Conservation (phyloP, 2,329 filamentous ascomycete species). For the Thelonectria rubi region DNA sequence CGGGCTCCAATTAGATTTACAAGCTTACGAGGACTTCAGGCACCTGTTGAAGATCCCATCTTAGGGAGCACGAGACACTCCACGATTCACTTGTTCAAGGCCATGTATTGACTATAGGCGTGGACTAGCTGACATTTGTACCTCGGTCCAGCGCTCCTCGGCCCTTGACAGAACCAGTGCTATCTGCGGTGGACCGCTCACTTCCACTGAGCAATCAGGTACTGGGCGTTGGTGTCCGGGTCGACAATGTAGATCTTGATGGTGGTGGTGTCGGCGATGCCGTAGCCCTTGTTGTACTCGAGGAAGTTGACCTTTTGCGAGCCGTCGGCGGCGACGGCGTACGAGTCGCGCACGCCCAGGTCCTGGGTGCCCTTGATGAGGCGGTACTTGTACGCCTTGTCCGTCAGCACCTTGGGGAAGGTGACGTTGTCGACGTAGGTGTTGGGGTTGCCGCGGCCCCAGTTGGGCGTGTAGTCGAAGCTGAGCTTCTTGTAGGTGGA, state of each 20-base stretch:
- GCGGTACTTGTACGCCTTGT: slow-evolving; percentile 25
- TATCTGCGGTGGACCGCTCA: background rate
- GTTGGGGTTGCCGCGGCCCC: slow-evolving; percentile 25
- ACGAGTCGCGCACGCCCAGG: slow-evolving; percentile 12
- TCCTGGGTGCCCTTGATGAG: slow-evolving; percentile 18
- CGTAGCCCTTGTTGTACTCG: slow-evolving; percentile 22
- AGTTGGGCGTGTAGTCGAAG: slow-evolving; percentile 23
- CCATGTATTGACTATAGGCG: too few relatives aligned
- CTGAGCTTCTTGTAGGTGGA: slow-evolving; percentile 6
- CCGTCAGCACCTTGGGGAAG: slow-evolving; percentile 19
- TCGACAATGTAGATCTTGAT: slow-evolving; percentile 25
- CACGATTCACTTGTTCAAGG: too few relatives aligned
- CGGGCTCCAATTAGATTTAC: too few relatives aligned
- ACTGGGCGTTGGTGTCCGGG: slow-evolving; percentile 15
- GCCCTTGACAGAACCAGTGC: too few relatives aligned
- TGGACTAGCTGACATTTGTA: too few relatives aligned
- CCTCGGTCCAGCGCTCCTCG: too few relatives aligned
- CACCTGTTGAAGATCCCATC: too few relatives aligned
- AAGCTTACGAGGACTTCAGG: too few relatives aligned
- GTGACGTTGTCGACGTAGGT: slow-evolving; percentile 27
- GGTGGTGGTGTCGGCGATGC: slow-evolving; percentile 19
- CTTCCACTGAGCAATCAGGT: slow-evolving; percentile 20
- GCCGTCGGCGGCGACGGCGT: slow-evolving; percentile 9
- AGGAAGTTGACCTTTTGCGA: slow-evolving; percentile 26
- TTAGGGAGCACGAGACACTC: too few relatives aligned